A percentile compares a stretch with the other conserved stretches of the same genome.
phyloP scores from a whole-genome alignment of 164 flowering plant genomes.

The Magnolia kwangsiensis region DNA sequence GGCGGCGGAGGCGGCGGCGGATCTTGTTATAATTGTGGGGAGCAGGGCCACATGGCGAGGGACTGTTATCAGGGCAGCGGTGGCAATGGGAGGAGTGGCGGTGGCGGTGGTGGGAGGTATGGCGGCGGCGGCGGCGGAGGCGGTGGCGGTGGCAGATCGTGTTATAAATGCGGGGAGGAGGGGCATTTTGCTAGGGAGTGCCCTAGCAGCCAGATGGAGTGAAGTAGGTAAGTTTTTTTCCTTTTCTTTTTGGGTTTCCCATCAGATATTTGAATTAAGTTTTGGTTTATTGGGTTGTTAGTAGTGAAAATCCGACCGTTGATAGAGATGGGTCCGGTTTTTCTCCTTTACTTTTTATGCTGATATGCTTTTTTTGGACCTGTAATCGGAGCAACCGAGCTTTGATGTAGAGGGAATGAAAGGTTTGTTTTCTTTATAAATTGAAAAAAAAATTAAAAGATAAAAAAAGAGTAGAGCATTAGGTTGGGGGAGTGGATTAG shows the following conservation, averaged over 20 bases:
- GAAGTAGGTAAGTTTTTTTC: not conserved
- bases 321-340: constrained; percentile 1
- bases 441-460: no score
- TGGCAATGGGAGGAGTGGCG: constrained; percentile 27
- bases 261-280: not conserved
- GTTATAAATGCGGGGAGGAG: not conserved
- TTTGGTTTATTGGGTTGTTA: not conserved
- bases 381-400: no score
- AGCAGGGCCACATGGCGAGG: not conserved
- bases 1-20: constrained; percentile 35
- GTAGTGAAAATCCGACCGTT: not conserved
- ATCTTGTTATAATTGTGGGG: not conserved
- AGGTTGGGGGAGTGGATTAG: no score
- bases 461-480: no score
- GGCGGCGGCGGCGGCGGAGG: constrained; percentile 12
- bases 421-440: no score
- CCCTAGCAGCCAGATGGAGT: not conserved
- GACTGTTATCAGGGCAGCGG: constrained; percentile 30
- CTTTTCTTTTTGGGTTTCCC: not conserved
- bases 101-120: constrained; percentile 10
- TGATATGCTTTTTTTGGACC: no score
- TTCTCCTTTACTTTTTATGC: no score
- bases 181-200: constrained; percentile 4
- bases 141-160: not conserved
- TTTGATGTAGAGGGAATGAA: no score